Evolutionary conservation across 2,329 filamentous ascomycete genomes (phyloP), one percentile per base, ranked within the genome.

Genomic region (Trichoderma sp.): DNA sequence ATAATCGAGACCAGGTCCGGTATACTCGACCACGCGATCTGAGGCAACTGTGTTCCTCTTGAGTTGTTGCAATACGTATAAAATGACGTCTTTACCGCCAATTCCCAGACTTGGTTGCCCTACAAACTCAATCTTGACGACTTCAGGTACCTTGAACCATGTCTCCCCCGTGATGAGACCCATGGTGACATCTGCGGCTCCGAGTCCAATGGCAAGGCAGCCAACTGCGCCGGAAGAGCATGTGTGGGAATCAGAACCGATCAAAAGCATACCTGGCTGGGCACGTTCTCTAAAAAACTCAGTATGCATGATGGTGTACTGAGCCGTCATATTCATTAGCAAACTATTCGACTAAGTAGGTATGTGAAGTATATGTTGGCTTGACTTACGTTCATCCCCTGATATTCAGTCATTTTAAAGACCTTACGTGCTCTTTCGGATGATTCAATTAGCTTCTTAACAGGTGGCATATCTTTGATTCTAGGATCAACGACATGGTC

Each of bases 401-500:
- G 80, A 80, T 60, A 67, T 13, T 67, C 64, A 1, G 64, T 67
- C 64, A 67, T 60, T 45, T 67, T 67, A 1, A 67, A 67, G 22
- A 67, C 48, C 5, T 67, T 67, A 10, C 64, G 54, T 4, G 64
- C 64, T 56, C 71, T 73, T 54, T 82, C 80, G 3, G 74, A 73
- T 6, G 74, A 70, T 1, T 77, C 74, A 5, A 83, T 76, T n/a
- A 83, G 73, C 13, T 69, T 72, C 67, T 77, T 72, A 37, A 80
- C 74, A 34, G 75, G 71, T 1, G 81, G 79, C 0, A 72, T 68
- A 15, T 78, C 68, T n/a, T 77, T 77, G 8, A 79, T 72, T 1
- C 80, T 75, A 2, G 83, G 82, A 63, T 84, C 81, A 4, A 84
- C 81, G 4, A 80, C 76, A 69, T 84, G 82, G 70, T 84, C 83